A percentile compares a stretch with the other conserved stretches of the same genome.
Evolutionary conservation across 139 green algal genomes (phyloP).

Genomic region (Parachlorella kessleri): DNA sequence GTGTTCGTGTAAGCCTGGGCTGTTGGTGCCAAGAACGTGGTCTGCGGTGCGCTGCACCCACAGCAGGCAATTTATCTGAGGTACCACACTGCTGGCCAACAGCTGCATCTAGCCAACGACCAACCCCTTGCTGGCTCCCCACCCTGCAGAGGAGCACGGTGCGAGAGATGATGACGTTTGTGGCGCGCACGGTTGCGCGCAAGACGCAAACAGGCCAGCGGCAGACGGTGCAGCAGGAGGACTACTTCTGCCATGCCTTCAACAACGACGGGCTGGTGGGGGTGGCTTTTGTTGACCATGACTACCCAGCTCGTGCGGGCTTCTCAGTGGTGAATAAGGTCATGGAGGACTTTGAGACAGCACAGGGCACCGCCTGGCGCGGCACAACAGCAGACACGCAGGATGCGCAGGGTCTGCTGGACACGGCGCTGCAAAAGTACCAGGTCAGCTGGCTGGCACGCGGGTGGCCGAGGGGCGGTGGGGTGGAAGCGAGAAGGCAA

Average conservation of each 20-base stretch:
- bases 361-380: conserved; percentile 69
- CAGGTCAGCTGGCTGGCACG: too few relatives aligned
- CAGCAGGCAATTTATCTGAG: too few relatives aligned
- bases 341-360: conserved; percentile 68
- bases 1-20: too few relatives aligned
- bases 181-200: conserved; percentile 90
- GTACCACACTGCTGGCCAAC: too few relatives aligned
- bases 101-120: too few relatives aligned
- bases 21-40: too few relatives aligned
- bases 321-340: conserved; percentile 94
- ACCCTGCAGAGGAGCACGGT: conserved; percentile 80
- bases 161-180: conserved; percentile 94
- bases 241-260: conserved; percentile 94
- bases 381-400: conserved; percentile 59
- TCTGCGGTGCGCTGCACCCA: too few relatives aligned
- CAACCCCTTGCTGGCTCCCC: not conserved
- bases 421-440: conserved; percentile 86
- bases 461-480: too few relatives aligned
- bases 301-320: conserved; percentile 92
- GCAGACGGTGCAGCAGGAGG: conserved; percentile 83
- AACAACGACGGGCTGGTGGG: conserved; percentile 89
- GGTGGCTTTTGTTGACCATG: conserved; percentile 88
- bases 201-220: conserved; percentile 69
- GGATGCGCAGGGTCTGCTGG: conserved; percentile 60
- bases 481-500: too few relatives aligned